Evolutionary conservation across 2,329 filamentous ascomycete species (phyloP), one percentile per base, ranked within the genome.

Genomic region (Colletotrichum graminicola): DNA sequence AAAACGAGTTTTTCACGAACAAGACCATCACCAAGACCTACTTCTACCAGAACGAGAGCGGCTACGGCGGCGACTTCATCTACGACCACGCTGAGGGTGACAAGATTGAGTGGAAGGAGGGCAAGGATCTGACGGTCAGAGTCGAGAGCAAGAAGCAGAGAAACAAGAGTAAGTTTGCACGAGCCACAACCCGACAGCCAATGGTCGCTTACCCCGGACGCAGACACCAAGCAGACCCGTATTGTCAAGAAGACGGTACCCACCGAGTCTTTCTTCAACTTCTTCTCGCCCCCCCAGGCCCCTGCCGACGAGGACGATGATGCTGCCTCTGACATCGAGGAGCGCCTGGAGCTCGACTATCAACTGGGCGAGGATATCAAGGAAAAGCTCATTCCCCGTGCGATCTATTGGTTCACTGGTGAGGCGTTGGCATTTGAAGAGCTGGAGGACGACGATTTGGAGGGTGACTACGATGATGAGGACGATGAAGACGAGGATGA

Each of bases 131-230:
- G 77, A 99, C 96, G 56, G 93, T 98, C 75, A 92, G 94, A 76
- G 87, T 98, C 73, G 96, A 99, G 88, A 97, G 94, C 88, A 99
- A 99, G 91, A 99, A 99, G 89, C 96, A 99, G 87, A 91, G 96
- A 75, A 99, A 99, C 87, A 99, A 98, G 91, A 98, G 96, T 99
- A 88, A 86, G 87, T 72, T 18, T 47, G 11, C 36, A 11, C 21
- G 3, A 23, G 41, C 64, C 6, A 29, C 55, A 18, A 32, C 21
- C 11, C 26, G 7, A n/a, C 14, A 5, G 45, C 26, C 16, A 60
- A 26, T 56, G 14, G 7, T n/a, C 26, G 43, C 60, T 66, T 41
- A 67, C 39, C n/a, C 41, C 26, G n/a, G 5, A 52, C 14, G 10
- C 78, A 98, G 96, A 96, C 87, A 99, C 96, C 76, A 99, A 99